These are phyloP conservation scores for Termitomyces sp. DNA, from an alignment of 768 basidiomycete genomes.

Conservation along the genomic window DNA sequence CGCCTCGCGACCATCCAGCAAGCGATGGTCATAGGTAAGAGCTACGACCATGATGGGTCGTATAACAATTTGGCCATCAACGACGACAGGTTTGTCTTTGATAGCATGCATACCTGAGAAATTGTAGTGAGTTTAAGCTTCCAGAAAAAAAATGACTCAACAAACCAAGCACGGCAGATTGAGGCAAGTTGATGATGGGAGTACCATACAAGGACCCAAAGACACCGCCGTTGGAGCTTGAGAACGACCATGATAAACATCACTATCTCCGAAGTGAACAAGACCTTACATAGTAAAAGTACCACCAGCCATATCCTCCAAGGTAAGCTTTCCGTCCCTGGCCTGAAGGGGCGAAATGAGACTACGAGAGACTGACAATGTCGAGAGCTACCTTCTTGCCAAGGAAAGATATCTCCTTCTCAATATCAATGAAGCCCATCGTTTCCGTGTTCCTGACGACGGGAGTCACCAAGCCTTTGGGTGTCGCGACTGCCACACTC, in stretches of 20 bases:
- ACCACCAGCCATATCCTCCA: conserved; percentile 98
- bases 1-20: conserved; percentile 94
- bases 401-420: conserved; percentile 85
- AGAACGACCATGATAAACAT: conserved; percentile 2
- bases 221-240: conserved; percentile 95
- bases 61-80: conserved; percentile 93
- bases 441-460: conserved; percentile 88
- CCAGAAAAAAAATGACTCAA: conserved; percentile 2
- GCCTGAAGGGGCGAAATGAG: conserved; percentile 39
- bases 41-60: conserved; percentile 96
- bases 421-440: conserved; percentile 86
- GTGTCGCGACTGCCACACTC: conserved; percentile 94
- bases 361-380: not conserved
- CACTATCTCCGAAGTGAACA: not conserved
- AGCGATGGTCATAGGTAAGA: conserved; percentile 91
- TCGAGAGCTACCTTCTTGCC: conserved; percentile 70
- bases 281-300: conserved; percentile 91
- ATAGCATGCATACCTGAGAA: conserved; percentile 84
- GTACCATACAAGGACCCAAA: conserved; percentile 97
- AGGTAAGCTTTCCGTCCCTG: conserved; percentile 85
- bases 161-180: conserved; percentile 85
- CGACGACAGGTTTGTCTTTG: conserved; percentile 86
- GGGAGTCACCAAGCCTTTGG: conserved; percentile 95
- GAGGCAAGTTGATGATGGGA: conserved; percentile 98
- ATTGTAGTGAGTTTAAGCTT: not conserved